Conservation (phyloP, 208 protist species). For the Leptomonas pyrrhocoris region DNA sequence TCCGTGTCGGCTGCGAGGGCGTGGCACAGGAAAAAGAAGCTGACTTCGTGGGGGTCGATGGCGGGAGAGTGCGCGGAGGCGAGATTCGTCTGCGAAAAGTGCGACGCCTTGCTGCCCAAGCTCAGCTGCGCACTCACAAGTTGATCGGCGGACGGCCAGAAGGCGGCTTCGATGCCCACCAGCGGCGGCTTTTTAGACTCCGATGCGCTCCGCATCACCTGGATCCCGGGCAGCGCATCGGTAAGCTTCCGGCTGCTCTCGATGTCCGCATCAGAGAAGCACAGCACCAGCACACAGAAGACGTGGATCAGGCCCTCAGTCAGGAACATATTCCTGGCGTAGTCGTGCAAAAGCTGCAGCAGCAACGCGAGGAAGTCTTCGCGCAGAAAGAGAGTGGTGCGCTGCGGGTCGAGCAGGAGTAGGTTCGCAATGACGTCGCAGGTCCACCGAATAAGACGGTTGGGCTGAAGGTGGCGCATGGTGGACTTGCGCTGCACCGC, state of each 20-base stretch:
- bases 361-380: conserved; percentile 52
- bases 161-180: background rate
- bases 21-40: conserved; percentile 49
- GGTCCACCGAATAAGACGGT: conserved; percentile 43
- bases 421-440: conserved; percentile 56
- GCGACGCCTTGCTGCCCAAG: background rate
- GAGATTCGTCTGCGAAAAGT: background rate
- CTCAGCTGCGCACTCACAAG: conserved; percentile 5
- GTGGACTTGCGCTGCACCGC: conserved; percentile 21
- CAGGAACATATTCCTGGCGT: conserved; percentile 23
- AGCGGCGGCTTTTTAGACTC: background rate
- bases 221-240: background rate
- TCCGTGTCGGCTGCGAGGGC: conserved; percentile 27
- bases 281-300: conserved; percentile 31
- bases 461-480: conserved; percentile 22
- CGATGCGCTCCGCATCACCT: background rate
- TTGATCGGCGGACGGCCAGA: background rate
- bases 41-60: conserved; percentile 22
- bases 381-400: conserved; percentile 41
- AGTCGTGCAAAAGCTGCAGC: conserved; percentile 43
- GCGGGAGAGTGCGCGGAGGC: conserved; percentile 3
- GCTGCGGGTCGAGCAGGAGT: conserved; percentile 23
- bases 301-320: conserved; percentile 29
- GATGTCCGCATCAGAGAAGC: conserved; percentile 18
- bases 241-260: background rate